Evolutionary conservation across 768 basidiomycete species (phyloP).

Genomic region (Phanerodontia chrysosporium): DNA sequence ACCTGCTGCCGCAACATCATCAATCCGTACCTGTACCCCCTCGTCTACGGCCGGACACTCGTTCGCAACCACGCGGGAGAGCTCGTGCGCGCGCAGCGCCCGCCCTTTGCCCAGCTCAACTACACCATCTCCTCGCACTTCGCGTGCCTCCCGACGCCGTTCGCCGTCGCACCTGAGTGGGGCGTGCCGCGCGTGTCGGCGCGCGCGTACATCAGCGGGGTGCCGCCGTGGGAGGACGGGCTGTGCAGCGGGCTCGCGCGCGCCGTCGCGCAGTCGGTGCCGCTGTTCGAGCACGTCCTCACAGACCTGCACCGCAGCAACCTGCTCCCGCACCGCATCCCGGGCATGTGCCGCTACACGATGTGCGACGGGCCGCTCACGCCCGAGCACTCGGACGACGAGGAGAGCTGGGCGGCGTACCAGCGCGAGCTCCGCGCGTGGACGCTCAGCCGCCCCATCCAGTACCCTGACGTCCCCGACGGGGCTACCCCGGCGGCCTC

Average conservation of each 20-base stretch:
- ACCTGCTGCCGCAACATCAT: conserved; percentile 24
- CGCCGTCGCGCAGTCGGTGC: conserved; percentile 35
- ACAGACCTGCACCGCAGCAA: conserved; percentile 51
- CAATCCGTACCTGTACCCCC: conserved; percentile 6
- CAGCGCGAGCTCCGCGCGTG: conserved; percentile 40
- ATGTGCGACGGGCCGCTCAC: conserved; percentile 47
- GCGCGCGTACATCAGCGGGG: conserved; percentile 51
- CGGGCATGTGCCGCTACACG: conserved; percentile 36
- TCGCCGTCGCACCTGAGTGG: conserved; percentile 30
- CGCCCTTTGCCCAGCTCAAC: not conserved
- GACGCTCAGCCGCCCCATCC: conserved; percentile 39
- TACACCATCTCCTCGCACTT: conserved; percentile 35
- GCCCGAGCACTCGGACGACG: conserved; percentile 43
- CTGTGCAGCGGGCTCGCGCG: conserved; percentile 31
- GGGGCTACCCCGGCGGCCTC: conserved; percentile 43
- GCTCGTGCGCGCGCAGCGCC: not conserved
- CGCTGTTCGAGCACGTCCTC: conserved; percentile 48
- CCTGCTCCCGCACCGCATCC: conserved; percentile 38
- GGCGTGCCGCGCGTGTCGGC: conserved; percentile 23
- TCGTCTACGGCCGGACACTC: conserved; percentile 16
- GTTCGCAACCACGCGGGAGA: not conserved
- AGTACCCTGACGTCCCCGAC: conserved; percentile 41
- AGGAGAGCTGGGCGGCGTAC: conserved; percentile 42
- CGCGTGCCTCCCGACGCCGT: conserved; percentile 42
- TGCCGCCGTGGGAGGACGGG: conserved; percentile 32